Conservation (phyloP, 108 stramenopile genomes). For the Skeletonema tropicum region DNA sequence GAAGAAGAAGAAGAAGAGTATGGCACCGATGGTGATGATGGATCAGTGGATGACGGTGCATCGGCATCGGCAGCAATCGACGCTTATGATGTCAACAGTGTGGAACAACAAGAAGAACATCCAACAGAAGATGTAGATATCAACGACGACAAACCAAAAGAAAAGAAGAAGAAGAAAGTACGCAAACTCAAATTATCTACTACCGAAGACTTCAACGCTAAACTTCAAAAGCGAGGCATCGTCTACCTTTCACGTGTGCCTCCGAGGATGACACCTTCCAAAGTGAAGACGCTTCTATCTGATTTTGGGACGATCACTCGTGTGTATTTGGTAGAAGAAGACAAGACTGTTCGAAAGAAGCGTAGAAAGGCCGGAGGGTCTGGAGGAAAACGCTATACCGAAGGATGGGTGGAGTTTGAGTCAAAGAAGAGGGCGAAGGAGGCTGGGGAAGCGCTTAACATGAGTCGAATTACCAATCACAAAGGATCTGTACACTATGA, state of each 20-base stretch:
- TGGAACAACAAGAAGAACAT: background rate
- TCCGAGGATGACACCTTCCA: slow-evolving; percentile 95
- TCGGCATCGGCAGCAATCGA: background rate
- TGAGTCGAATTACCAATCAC: slow-evolving; percentile 79
- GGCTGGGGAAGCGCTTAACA: slow-evolving; percentile 85
- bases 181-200: slow-evolving; percentile 63
- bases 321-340: slow-evolving; percentile 94
- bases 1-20: background rate
- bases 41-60: background rate
- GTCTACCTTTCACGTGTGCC: slow-evolving; percentile 95
- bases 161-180: slow-evolving; percentile 52
- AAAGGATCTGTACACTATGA: slow-evolving; percentile 85
- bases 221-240: slow-evolving; percentile 80
- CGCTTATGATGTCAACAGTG: background rate
- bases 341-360: slow-evolving; percentile 77
- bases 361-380: slow-evolving; percentile 71
- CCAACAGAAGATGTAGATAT: background rate
- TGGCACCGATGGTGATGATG: background rate
- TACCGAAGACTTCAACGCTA: slow-evolving; percentile 81
- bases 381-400: slow-evolving; percentile 87
- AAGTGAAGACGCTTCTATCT: slow-evolving; percentile 88
- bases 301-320: slow-evolving; percentile 91
- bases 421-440: slow-evolving; percentile 87
- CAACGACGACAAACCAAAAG: slow-evolving; percentile 6
- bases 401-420: slow-evolving; percentile 98